Conservation (phyloP, 352 stramenopile genomes). For the Pythium folliculosum region DNA sequence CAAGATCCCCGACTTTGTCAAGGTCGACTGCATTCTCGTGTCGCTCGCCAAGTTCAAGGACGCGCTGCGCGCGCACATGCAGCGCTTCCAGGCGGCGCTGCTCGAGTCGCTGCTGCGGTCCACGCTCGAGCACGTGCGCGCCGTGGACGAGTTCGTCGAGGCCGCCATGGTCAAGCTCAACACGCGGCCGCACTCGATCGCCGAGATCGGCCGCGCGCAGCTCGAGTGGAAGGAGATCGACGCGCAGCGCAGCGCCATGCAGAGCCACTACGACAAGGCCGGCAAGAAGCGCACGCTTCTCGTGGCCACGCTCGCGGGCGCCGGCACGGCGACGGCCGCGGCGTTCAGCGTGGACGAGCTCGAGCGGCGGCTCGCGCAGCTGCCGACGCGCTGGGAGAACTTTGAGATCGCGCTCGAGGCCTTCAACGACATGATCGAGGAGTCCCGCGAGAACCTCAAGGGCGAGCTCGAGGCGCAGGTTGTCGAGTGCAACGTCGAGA, state of each 20-base stretch:
- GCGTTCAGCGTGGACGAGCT: conserved; percentile 59
- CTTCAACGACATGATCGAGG: conserved; percentile 96
- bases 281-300: conserved; percentile 88
- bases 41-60: conserved; percentile 90
- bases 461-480: conserved; percentile 87
- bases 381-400: conserved; percentile 91
- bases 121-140: conserved; percentile 71
- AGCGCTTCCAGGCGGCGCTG: conserved; percentile 85
- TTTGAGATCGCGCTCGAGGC: conserved; percentile 94
- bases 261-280: conserved; percentile 66
- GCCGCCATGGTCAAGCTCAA: conserved; percentile 89
- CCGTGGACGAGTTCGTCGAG: conserved; percentile 90
- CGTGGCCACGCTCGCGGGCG: conserved; percentile 34
- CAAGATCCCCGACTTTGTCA: conserved; percentile 88
- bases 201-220: conserved; percentile 91
- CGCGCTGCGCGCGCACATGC: conserved; percentile 81
- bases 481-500: conserved; percentile 85
- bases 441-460: conserved; percentile 92
- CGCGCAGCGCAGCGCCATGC: conserved; percentile 47
- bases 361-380: conserved; percentile 64
- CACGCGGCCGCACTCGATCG: conserved; percentile 87
- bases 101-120: conserved; percentile 85
- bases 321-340: not conserved
- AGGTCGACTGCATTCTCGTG: conserved; percentile 92
- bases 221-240: conserved; percentile 92